Evolutionary conservation across 257 asterid species (phyloP).

Genomic region (Thymus mandschuricus): DNA sequence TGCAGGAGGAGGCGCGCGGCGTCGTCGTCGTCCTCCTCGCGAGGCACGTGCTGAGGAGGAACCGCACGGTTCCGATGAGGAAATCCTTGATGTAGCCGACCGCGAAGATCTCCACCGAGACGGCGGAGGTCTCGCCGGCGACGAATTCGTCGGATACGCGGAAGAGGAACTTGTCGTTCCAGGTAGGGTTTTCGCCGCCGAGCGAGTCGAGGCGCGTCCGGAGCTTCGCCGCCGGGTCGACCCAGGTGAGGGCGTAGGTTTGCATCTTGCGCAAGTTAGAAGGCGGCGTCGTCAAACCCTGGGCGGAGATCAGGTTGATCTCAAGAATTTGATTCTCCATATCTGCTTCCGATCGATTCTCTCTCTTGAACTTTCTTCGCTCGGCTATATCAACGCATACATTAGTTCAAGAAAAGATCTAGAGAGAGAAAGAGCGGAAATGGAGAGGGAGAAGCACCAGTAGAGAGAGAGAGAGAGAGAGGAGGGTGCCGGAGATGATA

Average conservation of each 20-base stretch:
- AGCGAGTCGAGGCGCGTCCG: constrained; percentile 66
- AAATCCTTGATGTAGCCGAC: constrained; percentile 65
- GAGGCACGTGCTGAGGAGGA: constrained; percentile 66
- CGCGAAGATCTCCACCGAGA: constrained; percentile 75
- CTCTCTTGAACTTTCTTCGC: constrained; percentile 20
- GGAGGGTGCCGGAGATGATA: not conserved
- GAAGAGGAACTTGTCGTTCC: constrained; percentile 95
- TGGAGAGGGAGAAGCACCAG: not conserved
- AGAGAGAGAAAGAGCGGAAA: constrained; percentile 17
- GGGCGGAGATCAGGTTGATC: constrained; percentile 92
- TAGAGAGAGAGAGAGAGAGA: not conserved
- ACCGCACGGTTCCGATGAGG: constrained; percentile 76
- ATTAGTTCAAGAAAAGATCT: constrained; percentile 26
- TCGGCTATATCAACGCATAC: constrained; percentile 13
- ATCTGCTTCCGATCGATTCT: constrained; percentile 2
- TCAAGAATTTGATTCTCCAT: constrained; percentile 67
- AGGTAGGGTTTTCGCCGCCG: constrained; percentile 81
- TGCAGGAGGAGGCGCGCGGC: constrained; percentile 17
- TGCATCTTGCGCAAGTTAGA: constrained; percentile 63
- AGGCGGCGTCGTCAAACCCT: constrained; percentile 67
- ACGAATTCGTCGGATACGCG: constrained; percentile 68
- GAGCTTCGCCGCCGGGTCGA: constrained; percentile 68
- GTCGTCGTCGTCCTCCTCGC: not conserved
- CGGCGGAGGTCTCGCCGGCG: constrained; percentile 81
- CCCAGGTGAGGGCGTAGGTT: constrained; percentile 81